phyloP scores from a whole-genome alignment of 768 basidiomycete species.

The Kwoniella sp. region DNA sequence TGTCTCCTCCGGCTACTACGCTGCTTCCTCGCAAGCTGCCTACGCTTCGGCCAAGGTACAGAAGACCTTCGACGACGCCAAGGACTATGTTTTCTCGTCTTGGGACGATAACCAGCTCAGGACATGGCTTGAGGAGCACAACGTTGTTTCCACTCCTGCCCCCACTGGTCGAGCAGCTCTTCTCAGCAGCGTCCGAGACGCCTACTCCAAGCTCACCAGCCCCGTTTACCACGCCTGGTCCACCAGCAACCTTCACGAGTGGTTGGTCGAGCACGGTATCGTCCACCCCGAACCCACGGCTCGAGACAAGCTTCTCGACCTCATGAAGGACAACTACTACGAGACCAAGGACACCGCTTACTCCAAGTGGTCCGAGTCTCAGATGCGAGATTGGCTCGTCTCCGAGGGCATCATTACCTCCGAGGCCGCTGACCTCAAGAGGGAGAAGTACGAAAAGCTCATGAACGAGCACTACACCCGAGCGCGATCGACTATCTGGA shows the following conservation, averaged over 20 bases:
- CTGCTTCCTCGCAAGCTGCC: slow-evolving; percentile 38
- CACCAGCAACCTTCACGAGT: slow-evolving; percentile 74
- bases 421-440: slow-evolving; percentile 50
- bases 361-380: slow-evolving; percentile 43
- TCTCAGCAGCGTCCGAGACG: slow-evolving; percentile 62
- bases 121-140: slow-evolving; percentile 68
- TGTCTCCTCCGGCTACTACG: slow-evolving; percentile 37
- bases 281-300: slow-evolving; percentile 61
- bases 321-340: slow-evolving; percentile 80
- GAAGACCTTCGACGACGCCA: slow-evolving; percentile 60
- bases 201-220: slow-evolving; percentile 59
- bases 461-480: slow-evolving; percentile 55
- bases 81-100: slow-evolving; percentile 81
- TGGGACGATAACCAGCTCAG: slow-evolving; percentile 78
- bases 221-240: slow-evolving; percentile 83
- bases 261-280: slow-evolving; percentile 76
- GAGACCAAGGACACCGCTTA: slow-evolving; percentile 50
- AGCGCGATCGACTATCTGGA: slow-evolving; percentile 50
- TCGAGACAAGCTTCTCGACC: slow-evolving; percentile 59
- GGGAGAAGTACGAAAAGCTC: slow-evolving; percentile 73
- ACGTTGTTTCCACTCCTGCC: slow-evolving; percentile 62
- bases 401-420: slow-evolving; percentile 47
- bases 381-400: slow-evolving; percentile 48
- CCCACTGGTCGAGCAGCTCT: slow-evolving; percentile 66
- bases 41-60: slow-evolving; percentile 46